Conservation (phyloP, 2,329 filamentous ascomycete species). For the Orbilia oligospora region DNA sequence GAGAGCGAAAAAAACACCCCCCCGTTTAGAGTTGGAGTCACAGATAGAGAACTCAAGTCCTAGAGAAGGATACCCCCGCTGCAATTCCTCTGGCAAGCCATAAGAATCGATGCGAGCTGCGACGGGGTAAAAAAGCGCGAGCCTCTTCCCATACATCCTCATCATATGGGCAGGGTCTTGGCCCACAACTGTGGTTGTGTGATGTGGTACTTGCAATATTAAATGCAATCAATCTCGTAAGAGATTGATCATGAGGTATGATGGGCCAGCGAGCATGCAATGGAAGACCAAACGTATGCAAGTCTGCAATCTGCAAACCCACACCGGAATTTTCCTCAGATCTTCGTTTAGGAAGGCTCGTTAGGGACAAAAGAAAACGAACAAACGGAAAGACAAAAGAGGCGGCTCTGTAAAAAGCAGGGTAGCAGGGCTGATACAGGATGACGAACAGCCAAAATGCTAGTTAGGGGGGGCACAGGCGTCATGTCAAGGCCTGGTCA, state of each 20-base stretch:
- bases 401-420: slow-evolving; percentile 38
- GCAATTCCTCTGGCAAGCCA: slow-evolving; percentile 25
- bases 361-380: slow-evolving; percentile 20
- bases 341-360: slow-evolving; percentile 37
- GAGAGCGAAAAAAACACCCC: background rate
- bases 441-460: slow-evolving; percentile 39
- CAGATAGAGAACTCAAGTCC: background rate
- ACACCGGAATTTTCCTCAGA: slow-evolving; percentile 42
- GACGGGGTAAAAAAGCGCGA: slow-evolving; percentile 11
- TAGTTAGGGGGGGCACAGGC: slow-evolving; percentile 16
- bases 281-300: slow-evolving; percentile 55
- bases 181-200: slow-evolving; percentile 33
- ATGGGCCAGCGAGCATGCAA: slow-evolving; percentile 31
- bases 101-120: slow-evolving; percentile 21
- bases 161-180: slow-evolving; percentile 10
- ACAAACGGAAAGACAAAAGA: slow-evolving; percentile 23
- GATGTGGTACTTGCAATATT: slow-evolving; percentile 58
- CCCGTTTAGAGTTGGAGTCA: background rate
- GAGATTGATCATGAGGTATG: slow-evolving; percentile 58
- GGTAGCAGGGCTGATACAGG: slow-evolving; percentile 52
- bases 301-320: slow-evolving; percentile 24
- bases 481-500: slow-evolving; percentile 42
- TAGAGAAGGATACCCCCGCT: slow-evolving; percentile 22
- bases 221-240: slow-evolving; percentile 61
- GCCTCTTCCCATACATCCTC: background rate